Evolutionary conservation across 495 filamentous ascomycete genomes (phyloP), one percentile per base, ranked within the genome.

Genomic region (Hypoxylon crocopeplum): DNA sequence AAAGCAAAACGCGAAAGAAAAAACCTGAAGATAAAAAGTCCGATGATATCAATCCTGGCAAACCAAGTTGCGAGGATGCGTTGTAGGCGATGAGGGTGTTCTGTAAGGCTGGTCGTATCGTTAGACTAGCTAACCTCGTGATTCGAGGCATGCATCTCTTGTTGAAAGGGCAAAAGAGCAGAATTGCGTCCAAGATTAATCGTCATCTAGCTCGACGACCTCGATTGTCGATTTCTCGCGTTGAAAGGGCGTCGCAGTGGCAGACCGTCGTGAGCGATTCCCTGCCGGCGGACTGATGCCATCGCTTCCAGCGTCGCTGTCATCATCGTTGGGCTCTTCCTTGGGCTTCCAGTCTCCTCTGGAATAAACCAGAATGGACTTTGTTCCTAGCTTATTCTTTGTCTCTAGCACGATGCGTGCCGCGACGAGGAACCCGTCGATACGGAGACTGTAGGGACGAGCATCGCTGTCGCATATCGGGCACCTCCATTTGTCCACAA

Each of bases 401-500:
- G 62, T 53, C 38, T 75, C 72, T 2, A 91, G 71, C 36, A 77
- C 64, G 4, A 62, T 51, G 30, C 78, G 81, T 1, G 96, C 81
- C 3, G 80, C 73, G 17, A 75, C 68, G 33, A 96, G 76, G 64
- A 91, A 96, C 3, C 77, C 79, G 68, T 96, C 92, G 8, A 91
- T 73, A 15, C 84, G 60, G 8, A 96, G 75, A 33, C 68, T 81
- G 20, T 82, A 79, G 0, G 93, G 92, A 7, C 92, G 80, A 6
- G 88, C 90, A 66, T 95, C 91, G 24, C 63, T 67, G 25, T 79
- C 76, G 71, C 93, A 96, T 45, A 94, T 82, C 0, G 93, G 92
- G 64, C 93, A 97, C 33, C 76, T 82, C 90, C 92, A 95, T 47
- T 85, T 82, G 44, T 94, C 90, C n/a, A 83, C 78, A 50, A 83